Evolutionary conservation across 129 eudicot genomes (phyloP).

Genomic region (Ambrosia trifida): DNA sequence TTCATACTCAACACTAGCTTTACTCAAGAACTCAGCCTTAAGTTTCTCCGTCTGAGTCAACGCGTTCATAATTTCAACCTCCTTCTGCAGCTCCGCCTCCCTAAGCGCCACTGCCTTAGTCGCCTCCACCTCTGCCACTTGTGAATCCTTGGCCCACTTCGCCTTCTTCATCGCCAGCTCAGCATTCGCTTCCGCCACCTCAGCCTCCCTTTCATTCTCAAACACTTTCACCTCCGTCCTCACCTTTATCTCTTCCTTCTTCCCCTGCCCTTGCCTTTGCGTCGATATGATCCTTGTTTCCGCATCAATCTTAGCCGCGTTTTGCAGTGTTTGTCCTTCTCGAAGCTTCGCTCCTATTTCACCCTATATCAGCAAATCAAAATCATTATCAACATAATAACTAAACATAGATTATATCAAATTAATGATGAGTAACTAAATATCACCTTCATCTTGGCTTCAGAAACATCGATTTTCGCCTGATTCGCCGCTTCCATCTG

Average conservation of each 20-base stretch:
- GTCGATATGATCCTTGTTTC: constrained; percentile 66
- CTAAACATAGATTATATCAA: not conserved
- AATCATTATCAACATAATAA: not conserved
- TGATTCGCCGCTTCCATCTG: constrained; percentile 77
- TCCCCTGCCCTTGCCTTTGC: constrained; percentile 56
- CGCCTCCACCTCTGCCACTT: constrained; percentile 72
- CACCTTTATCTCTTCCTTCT: constrained; percentile 60
- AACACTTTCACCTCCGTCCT: constrained; percentile 57
- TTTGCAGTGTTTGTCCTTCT: constrained; percentile 59
- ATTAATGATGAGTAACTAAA: not conserved
- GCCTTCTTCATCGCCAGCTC: constrained; percentile 59
- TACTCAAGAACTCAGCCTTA: constrained; percentile 63
- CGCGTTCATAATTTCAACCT: constrained; percentile 68
- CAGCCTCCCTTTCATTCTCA: constrained; percentile 54
- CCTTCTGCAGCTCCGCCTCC: constrained; percentile 68
- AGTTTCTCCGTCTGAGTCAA: constrained; percentile 65
- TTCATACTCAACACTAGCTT: constrained; percentile 74
- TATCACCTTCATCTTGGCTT: constrained; percentile 60
- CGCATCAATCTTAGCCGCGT: constrained; percentile 76
- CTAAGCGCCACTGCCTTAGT: constrained; percentile 54
- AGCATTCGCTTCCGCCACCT: constrained; percentile 58
- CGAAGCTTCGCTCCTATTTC: constrained; percentile 67
- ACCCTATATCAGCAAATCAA: constrained; percentile 45
- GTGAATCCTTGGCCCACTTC: constrained; percentile 51
- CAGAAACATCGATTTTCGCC: constrained; percentile 65